Conservation (phyloP, 345 rosid species). For the Eucalyptus cloeziana region DNA sequence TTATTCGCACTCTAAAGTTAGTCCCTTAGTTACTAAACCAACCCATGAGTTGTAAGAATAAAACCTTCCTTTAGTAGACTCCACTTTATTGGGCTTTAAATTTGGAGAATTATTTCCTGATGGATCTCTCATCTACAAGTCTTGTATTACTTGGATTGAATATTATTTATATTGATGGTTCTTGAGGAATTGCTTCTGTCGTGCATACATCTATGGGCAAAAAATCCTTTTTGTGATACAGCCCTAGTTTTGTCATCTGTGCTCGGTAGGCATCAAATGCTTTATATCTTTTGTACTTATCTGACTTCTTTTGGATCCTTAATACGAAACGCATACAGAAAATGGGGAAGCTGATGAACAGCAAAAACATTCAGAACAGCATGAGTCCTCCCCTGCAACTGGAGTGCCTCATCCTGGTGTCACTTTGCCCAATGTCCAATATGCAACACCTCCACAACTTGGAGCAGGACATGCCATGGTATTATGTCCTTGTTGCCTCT, state of each 20-base stretch:
- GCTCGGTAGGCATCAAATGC: neutral
- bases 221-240: neutral
- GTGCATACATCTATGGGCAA: neutral
- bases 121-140: neutral
- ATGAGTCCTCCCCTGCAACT: constrained; percentile 27
- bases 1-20: neutral
- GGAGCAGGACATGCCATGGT: constrained; percentile 58
- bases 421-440: constrained; percentile 37
- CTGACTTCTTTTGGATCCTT: neutral
- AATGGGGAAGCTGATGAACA: constrained; percentile 59
- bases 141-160: neutral
- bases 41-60: neutral
- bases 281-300: neutral
- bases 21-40: neutral
- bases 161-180: neutral
- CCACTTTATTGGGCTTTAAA: neutral
- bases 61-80: neutral
- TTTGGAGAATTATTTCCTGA: neutral
- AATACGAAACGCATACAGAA: constrained; percentile 12
- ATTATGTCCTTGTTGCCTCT: neutral
- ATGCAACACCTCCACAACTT: constrained; percentile 30
- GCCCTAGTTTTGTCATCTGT: neutral
- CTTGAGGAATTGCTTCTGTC: neutral
- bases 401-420: constrained; percentile 33
- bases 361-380: constrained; percentile 40